phyloP scores from a whole-genome alignment of 805 yeast genomes.

The Cyberlindnera maritima region DNA sequence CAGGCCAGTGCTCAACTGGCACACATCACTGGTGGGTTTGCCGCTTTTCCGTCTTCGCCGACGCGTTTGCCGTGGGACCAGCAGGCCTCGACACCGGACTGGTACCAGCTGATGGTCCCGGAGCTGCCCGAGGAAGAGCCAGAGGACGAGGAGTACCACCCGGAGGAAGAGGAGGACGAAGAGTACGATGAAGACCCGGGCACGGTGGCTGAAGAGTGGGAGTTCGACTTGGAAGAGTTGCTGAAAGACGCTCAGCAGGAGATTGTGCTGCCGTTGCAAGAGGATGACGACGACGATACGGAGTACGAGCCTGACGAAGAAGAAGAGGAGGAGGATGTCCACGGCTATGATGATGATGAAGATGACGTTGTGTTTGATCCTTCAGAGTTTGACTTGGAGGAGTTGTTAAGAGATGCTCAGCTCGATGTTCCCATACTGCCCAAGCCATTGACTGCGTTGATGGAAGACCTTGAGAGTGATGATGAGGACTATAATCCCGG shows the following conservation, averaged over 20 bases:
- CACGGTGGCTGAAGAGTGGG: slow-evolving; percentile 1
- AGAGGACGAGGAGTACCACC: slow-evolving; percentile 13
- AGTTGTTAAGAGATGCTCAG: slow-evolving; percentile 9
- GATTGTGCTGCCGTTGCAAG: slow-evolving; percentile 2
- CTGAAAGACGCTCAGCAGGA: slow-evolving; percentile 10
- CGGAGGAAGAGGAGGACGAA: slow-evolving; percentile 8
- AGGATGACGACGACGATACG: slow-evolving; percentile 14
- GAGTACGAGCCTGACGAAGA: slow-evolving; percentile 15
- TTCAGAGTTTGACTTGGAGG: slow-evolving; percentile 6
- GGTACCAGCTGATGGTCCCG: slow-evolving; percentile 5
- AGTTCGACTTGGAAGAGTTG: slow-evolving; percentile 4
- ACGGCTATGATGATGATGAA: slow-evolving; percentile 1
- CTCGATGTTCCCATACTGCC: slow-evolving; percentile 5
- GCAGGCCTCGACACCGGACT: slow-evolving; percentile 10
- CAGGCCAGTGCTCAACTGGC: neutral
- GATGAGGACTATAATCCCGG: slow-evolving; percentile 12
- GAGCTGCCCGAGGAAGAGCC: slow-evolving; percentile 16
- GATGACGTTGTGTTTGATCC: slow-evolving; percentile 6
- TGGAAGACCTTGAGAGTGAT: slow-evolving; percentile 10
- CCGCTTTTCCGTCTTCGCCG: slow-evolving; percentile 14
- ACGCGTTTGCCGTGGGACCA: slow-evolving; percentile 4
- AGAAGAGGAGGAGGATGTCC: too few species aligned
- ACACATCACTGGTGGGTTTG: neutral
- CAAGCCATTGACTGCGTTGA: slow-evolving; percentile 8
- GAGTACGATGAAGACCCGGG: slow-evolving; percentile 8